Evolutionary conservation across 805 yeast species (phyloP).

Genomic region (Saturnispora halmiae): DNA sequence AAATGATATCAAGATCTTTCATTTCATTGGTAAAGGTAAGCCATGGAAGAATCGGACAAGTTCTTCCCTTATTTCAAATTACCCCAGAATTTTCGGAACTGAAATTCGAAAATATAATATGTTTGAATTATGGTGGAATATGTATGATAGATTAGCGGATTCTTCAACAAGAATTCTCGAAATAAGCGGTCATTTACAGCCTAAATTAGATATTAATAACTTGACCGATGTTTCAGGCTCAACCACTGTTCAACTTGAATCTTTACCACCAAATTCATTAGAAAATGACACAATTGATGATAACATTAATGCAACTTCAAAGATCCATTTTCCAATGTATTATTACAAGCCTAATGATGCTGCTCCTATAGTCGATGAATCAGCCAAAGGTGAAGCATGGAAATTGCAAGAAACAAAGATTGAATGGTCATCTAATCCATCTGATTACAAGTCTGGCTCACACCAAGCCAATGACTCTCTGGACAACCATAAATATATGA

Average conservation of each 20-base stretch:
- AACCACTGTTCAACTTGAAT: neutral
- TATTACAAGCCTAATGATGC: conserved; percentile 17
- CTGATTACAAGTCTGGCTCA: too few relatives aligned
- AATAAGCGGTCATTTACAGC: conserved; percentile 19
- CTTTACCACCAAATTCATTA: neutral
- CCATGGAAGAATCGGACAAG: conserved; percentile 23
- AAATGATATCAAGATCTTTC: conserved; percentile 42
- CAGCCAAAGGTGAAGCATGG: conserved; percentile 28
- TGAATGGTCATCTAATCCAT: conserved; percentile 12
- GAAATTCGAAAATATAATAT: conserved; percentile 10
- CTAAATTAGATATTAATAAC: conserved; percentile 1
- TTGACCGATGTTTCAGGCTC: neutral
- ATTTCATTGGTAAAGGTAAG: conserved; percentile 61
- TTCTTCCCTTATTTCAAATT: conserved; percentile 8
- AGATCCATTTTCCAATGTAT: conserved; percentile 19
- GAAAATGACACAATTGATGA: neutral
- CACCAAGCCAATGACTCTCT: too few relatives aligned
- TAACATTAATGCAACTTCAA: neutral
- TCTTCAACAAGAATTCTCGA: conserved; percentile 17
- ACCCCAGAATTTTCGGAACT: conserved; percentile 15
- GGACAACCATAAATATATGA: too few relatives aligned
- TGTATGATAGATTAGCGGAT: conserved; percentile 16
- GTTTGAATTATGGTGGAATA: conserved; percentile 26
- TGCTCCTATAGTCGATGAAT: conserved; percentile 12
- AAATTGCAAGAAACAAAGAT: conserved; percentile 23